phyloP scores from a whole-genome alignment of 106 monocot genomes.

The Dendrobium chrysotoxum region DNA sequence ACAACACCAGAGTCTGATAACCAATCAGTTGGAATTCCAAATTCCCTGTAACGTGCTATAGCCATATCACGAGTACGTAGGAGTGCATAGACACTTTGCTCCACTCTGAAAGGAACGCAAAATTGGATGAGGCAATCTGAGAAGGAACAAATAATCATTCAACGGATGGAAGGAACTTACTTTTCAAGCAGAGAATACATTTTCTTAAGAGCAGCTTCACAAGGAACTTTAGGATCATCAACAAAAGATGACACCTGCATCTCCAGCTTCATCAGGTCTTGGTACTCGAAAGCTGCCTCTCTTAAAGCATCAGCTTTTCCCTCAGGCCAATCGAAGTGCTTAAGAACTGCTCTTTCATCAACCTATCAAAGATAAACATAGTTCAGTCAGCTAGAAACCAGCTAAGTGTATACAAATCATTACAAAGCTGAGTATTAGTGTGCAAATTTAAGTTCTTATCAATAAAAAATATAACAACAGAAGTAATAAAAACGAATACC shows the following conservation, averaged over 20 bases:
- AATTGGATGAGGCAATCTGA: not conserved
- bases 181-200: conserved; percentile 92
- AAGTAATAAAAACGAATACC: conserved; percentile 24
- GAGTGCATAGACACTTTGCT: conserved; percentile 89
- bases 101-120: conserved; percentile 40
- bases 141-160: not conserved
- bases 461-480: not conserved
- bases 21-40: conserved; percentile 86
- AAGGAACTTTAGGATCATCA: conserved; percentile 69
- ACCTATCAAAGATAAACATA: conserved; percentile 31
- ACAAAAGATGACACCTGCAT: conserved; percentile 49
- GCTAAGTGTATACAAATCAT: not conserved
- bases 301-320: conserved; percentile 87
- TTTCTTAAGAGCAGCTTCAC: conserved; percentile 84
- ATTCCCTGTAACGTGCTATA: conserved; percentile 73
- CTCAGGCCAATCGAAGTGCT: conserved; percentile 98
- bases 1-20: conserved; percentile 73
- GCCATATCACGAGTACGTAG: conserved; percentile 87
- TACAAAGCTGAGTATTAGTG: too few relatives aligned
- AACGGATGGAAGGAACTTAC: conserved; percentile 29
- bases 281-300: conserved; percentile 87
- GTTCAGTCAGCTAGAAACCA: not conserved
- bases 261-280: conserved; percentile 81
- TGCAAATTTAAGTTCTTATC: not conserved
- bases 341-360: conserved; percentile 91